Evolutionary conservation across 139 green algal species (phyloP).

Genomic region (Dunaliella sp.): DNA sequence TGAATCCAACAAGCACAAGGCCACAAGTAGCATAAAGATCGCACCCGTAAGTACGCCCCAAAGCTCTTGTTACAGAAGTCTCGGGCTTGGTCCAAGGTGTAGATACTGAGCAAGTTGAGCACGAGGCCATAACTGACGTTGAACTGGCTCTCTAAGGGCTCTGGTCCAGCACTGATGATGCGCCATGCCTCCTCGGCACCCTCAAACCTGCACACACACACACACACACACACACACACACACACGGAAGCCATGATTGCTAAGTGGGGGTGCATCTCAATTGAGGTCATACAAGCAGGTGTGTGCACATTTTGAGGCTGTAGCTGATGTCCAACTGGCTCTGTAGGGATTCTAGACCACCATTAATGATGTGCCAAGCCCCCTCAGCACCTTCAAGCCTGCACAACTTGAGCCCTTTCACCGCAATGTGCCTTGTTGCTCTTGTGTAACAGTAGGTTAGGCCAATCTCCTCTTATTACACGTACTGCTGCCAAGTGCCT

Average conservation of each 20-base stretch:
- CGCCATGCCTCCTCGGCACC: slow-evolving; percentile 60
- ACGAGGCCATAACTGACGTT: slow-evolving; percentile 76
- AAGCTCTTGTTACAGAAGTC: slow-evolving; percentile 75
- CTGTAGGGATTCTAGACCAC: slow-evolving; percentile 74
- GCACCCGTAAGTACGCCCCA: slow-evolving; percentile 35
- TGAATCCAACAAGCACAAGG: no score
- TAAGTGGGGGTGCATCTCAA: no score
- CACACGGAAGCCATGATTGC: background rate
- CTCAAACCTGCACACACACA: slow-evolving; percentile 62
- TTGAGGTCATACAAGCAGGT: background rate
- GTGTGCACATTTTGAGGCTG: no score
- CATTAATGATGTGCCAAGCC: slow-evolving; percentile 64
- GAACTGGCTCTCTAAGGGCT: slow-evolving; percentile 76
- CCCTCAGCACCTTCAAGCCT: slow-evolving; percentile 74
- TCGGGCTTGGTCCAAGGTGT: slow-evolving; percentile 65
- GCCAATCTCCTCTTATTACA: no score
- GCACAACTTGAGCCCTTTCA: no score
- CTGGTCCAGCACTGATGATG: slow-evolving; percentile 74
- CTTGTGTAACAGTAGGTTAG: no score
- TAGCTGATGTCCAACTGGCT: no score
- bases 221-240: background rate
- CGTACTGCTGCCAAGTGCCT: no score
- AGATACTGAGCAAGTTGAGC: slow-evolving; percentile 82
- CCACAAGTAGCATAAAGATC: no score
- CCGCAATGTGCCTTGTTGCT: no score